Base-by-base conservation (phyloP, 106 monocot species). In the Acanthochlamys bracteata region DNA sequence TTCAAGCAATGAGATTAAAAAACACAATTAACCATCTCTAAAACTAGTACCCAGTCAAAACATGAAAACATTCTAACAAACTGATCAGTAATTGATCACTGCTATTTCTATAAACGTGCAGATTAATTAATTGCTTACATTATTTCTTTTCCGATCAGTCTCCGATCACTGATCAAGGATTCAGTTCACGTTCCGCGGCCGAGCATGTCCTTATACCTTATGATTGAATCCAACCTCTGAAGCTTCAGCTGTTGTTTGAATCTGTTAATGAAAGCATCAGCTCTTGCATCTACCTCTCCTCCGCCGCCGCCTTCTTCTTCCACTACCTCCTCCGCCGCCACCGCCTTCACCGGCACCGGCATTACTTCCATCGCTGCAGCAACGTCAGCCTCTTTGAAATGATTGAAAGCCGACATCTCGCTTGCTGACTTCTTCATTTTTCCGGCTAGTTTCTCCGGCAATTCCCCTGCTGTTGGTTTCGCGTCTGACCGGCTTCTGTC, bases 261-360 rank as follows among this genome's bases (percentile, higher is more conserved):
- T 61, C 77, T 42, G 71, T 80, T 85, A 26, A 93, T 93, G 78
- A 93, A 93, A 40, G 88, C 85, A 60, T 93, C 93, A 20, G 93
- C 93, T 43, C 74, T 65, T 8, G 84, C 84, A 64, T 93, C 81
- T 58, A 84, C 83, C 6, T 33, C 68, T 83, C 80, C 25, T 61
- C 71, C 59, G 54, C 82, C 49, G 41, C 59, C 33, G 10, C 71
- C 69, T 56, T 58, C 6, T 33, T 33, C 4, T 3, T 33, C 33
- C 6, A 3, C 33, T 75, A 23, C 81, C 58, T 79, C 83, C 61
- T 83, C 78, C 25, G 46, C 71, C 59, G 49, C 74, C 57, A 47
- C 68, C 63, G 64, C 71, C 52, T 24, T 42, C 33, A 60, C 70
- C 20, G 60, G 10, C 39, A 24, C 24, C 51, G 68, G n/a, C 25